Conservation (phyloP, 2,329 filamentous ascomycete genomes). For the Sordariomycetes sp. region DNA sequence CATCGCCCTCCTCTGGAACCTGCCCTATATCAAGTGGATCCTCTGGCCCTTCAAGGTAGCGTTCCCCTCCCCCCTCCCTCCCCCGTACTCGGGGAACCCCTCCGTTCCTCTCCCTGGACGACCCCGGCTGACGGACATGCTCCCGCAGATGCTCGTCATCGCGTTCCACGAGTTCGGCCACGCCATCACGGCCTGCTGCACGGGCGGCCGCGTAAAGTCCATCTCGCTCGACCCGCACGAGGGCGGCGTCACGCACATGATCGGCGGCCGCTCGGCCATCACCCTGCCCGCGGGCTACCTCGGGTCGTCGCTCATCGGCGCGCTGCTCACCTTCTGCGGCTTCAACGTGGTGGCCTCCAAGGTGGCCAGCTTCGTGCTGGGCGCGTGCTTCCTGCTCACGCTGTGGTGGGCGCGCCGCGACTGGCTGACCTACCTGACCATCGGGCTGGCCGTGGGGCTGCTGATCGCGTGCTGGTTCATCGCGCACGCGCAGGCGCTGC, state of each 20-base stretch:
- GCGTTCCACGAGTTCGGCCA: constrained; percentile 76
- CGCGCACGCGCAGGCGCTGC: constrained; percentile 59
- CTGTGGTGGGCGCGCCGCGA: constrained; percentile 73
- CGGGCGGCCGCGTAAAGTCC: constrained; percentile 62
- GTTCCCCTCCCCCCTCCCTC: neutral
- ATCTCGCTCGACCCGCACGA: constrained; percentile 50
- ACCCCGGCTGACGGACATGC: neutral
- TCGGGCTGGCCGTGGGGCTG: constrained; percentile 59
- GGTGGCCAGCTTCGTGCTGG: constrained; percentile 63
- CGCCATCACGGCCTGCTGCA: constrained; percentile 60
- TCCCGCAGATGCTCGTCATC: constrained; percentile 62
- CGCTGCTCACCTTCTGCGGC: constrained; percentile 66
- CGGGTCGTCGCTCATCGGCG: constrained; percentile 66
- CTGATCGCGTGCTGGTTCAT: constrained; percentile 74
- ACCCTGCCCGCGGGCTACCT: constrained; percentile 71
- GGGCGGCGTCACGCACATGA: constrained; percentile 70
- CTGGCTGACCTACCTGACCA: constrained; percentile 65
- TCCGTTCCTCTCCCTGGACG: neutral
- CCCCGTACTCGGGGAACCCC: neutral
- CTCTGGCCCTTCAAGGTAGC: constrained; percentile 72
- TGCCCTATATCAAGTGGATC: constrained; percentile 64
- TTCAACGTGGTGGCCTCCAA: constrained; percentile 77
- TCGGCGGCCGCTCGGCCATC: constrained; percentile 57
- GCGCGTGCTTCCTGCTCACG: constrained; percentile 65
- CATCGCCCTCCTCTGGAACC: constrained; percentile 70